A percentile compares a stretch with the other conserved stretches of the same genome.
Conservation (phyloP, 164 flowering plant genomes). For the Litsea cubeba region DNA sequence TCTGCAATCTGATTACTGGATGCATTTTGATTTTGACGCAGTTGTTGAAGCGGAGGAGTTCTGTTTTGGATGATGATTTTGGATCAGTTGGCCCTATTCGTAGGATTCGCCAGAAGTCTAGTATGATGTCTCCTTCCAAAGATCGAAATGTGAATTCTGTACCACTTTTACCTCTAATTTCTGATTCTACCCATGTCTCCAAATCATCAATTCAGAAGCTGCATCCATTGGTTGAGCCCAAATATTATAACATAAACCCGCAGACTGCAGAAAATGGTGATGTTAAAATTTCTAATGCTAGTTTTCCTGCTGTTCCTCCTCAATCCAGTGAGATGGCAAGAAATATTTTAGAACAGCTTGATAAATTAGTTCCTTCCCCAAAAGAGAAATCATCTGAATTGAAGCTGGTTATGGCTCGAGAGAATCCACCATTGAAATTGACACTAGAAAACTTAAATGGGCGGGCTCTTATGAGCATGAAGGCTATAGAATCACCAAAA, state of each 20-base stretch:
- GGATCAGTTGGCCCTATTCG: conserved; percentile 79
- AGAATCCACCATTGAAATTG: conserved; percentile 46
- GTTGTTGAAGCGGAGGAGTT: conserved; percentile 70
- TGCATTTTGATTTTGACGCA: conserved; percentile 19
- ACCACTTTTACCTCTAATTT: conserved; percentile 16
- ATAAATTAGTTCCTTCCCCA: conserved; percentile 50
- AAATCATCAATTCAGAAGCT: conserved; percentile 17
- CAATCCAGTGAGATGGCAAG: conserved; percentile 73
- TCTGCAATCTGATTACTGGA: neutral
- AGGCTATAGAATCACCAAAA: conserved; percentile 52
- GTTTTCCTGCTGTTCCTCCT: conserved; percentile 46
- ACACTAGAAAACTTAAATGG: conserved; percentile 57
- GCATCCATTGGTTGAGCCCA: conserved; percentile 9
- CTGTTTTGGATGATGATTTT: conserved; percentile 67
- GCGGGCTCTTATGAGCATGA: conserved; percentile 67
- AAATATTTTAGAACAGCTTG: conserved; percentile 76
- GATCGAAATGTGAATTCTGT: conserved; percentile 22
- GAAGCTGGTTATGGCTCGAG: conserved; percentile 36
- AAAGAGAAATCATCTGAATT: conserved; percentile 50
- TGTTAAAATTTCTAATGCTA: conserved; percentile 22
- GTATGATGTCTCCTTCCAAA: conserved; percentile 40
- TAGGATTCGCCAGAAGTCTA: conserved; percentile 78
- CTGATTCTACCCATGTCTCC: conserved; percentile 21
- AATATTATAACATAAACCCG: conserved; percentile 17
- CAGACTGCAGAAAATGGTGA: conserved; percentile 25